phyloP scores from a whole-genome alignment of 2,329 filamentous ascomycete species.

The Zymoseptoria crescenta region DNA sequence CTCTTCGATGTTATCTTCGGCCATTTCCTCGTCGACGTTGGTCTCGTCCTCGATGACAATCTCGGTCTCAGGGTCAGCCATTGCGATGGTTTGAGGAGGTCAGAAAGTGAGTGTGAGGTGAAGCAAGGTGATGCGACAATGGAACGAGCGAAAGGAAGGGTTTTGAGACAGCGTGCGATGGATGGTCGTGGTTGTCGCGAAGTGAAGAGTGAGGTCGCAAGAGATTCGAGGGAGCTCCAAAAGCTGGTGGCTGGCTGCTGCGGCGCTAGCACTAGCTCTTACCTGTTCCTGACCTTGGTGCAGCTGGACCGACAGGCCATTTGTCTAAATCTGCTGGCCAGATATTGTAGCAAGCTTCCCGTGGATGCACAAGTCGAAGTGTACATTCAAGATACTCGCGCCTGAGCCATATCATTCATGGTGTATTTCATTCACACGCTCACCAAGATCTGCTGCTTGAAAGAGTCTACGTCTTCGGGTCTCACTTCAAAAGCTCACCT shows the following conservation, averaged over 20 bases:
- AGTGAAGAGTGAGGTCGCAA: neutral
- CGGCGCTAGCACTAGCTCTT: no score
- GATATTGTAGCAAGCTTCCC: no score
- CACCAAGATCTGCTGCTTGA: neutral
- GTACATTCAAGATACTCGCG: no score
- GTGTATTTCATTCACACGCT: neutral
- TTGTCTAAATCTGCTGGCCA: no score
- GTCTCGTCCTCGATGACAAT: constrained; percentile 28
- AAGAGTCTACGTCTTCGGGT: neutral
- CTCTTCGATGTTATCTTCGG: constrained; percentile 26
- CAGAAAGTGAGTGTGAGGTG: neutral
- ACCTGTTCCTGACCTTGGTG: no score
- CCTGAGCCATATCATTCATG: no score
- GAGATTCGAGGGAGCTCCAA: neutral
- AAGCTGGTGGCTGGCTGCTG: neutral
- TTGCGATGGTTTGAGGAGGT: constrained; percentile 6
- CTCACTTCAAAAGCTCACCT: neutral
- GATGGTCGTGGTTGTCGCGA: neutral
- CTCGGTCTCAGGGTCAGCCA: constrained; percentile 26
- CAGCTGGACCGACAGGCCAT: no score
- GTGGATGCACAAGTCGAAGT: no score
- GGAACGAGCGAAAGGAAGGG: neutral
- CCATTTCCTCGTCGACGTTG: constrained; percentile 46
- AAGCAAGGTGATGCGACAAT: neutral
- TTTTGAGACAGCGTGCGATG: neutral